Evolutionary conservation across 768 basidiomycete species (phyloP).

Genomic region (Termitomyces sp.): DNA sequence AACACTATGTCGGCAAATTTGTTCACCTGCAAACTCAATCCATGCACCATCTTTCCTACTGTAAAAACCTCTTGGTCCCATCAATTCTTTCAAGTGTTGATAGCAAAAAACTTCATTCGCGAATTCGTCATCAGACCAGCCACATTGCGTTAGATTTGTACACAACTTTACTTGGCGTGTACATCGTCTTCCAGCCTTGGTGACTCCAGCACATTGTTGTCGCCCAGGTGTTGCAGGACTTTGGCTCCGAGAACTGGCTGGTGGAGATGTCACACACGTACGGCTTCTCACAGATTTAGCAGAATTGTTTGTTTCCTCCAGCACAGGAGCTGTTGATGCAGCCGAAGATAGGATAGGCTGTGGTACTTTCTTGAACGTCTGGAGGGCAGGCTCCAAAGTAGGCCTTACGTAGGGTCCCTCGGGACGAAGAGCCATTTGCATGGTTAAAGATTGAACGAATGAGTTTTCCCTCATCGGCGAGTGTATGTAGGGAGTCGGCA

Average conservation of each 20-base stretch:
- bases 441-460: slow-evolving; percentile 34
- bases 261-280: slow-evolving; percentile 18
- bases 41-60: slow-evolving; percentile 46
- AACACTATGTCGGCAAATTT: not conserved
- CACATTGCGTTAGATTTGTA: slow-evolving; percentile 23
- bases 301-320: slow-evolving; percentile 9
- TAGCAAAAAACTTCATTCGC: slow-evolving; percentile 51
- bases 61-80: slow-evolving; percentile 55
- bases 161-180: slow-evolving; percentile 52
- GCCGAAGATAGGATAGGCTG: slow-evolving; percentile 15
- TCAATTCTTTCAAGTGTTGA: slow-evolving; percentile 59
- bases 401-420: slow-evolving; percentile 10
- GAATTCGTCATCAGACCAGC: slow-evolving; percentile 17
- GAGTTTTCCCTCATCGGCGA: slow-evolving; percentile 35
- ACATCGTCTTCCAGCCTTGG: slow-evolving; percentile 64
- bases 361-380: slow-evolving; percentile 31
- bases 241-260: slow-evolving; percentile 17
- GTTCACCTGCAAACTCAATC: slow-evolving; percentile 57
- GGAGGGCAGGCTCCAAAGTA: slow-evolving; percentile 7
- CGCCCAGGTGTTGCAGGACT: slow-evolving; percentile 18
- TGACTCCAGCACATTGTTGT: slow-evolving; percentile 65
- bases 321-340: slow-evolving; percentile 20
- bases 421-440: slow-evolving; percentile 36
- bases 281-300: slow-evolving; percentile 18
- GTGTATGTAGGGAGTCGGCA: slow-evolving; percentile 34